Conservation (phyloP, 2,329 filamentous ascomycete species). For the Ampelomyces quisqualis region DNA sequence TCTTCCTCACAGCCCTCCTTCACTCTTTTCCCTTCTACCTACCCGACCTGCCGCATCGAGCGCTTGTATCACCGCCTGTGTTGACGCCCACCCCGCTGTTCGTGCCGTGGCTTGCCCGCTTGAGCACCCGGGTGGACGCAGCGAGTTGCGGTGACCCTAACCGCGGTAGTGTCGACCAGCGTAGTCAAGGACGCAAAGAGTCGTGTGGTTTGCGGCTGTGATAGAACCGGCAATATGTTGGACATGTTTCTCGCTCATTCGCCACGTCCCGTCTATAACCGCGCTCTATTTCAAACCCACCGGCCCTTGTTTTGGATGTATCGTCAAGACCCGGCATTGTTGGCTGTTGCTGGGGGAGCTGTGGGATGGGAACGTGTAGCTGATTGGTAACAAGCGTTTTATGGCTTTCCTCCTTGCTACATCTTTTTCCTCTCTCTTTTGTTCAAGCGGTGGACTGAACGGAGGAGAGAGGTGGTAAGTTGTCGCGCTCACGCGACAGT, state of each 20-base stretch:
- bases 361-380: constrained; percentile 31
- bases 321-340: constrained; percentile 41
- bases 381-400: constrained; percentile 48
- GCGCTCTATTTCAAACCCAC: constrained; percentile 27
- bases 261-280: constrained; percentile 26
- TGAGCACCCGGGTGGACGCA: constrained; percentile 28
- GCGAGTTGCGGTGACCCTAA: constrained; percentile 28
- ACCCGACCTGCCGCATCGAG: constrained; percentile 13
- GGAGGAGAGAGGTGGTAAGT: constrained; percentile 6
- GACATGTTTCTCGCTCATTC: constrained; percentile 48
- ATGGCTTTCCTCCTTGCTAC: constrained; percentile 40
- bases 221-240: constrained; percentile 46
- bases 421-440: constrained; percentile 12
- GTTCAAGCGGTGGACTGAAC: constrained; percentile 11
- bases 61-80: constrained; percentile 24
- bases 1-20: constrained; percentile 42
- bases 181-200: constrained; percentile 32
- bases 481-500: constrained; percentile 3
- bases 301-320: constrained; percentile 39
- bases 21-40: constrained; percentile 26
- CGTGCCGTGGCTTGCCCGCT: constrained; percentile 45
- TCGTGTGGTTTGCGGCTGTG: constrained; percentile 27
- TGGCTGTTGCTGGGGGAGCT: constrained; percentile 38
- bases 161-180: constrained; percentile 12
- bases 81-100: constrained; percentile 15